Base-by-base conservation (phyloP, 1,139 yeast genomes). In the Kodamaea derodonti region DNA sequence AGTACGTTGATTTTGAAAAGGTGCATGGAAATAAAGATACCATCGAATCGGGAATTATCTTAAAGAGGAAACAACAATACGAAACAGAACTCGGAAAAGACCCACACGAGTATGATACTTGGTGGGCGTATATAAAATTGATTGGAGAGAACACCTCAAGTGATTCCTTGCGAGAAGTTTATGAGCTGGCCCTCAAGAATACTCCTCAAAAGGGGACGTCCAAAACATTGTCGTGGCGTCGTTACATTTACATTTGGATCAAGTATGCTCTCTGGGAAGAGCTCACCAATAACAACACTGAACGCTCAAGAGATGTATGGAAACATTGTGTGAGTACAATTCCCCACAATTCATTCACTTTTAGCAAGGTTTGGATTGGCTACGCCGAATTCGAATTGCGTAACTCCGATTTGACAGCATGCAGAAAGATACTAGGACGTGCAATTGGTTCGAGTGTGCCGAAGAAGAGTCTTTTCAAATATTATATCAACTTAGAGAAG, bases 311-410 rank as follows among this genome's bases (percentile, higher is more conserved):
- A 31, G 50, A 50, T 2, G 49, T 76, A 2, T 88, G 81, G 72
- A 57, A 65, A 30, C 57, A 62, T 22, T 58, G 81, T 26, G 35
- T 81, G 2, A 60, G 65, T 16, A 37, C 65, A 1, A 65, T 84
- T 3, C 87, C 94, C 0, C 80, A 79, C 42, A 61, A 68, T 33
- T 37, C 47, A 2, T 79, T 86, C 45, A 75, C 86, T 0, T 84
- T 85, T 51, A 80, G 80, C 4, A 84, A 84, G 42, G 51, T 84
- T 2, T 90, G 97, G 97, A 69, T 78, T 4, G 58, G 71, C 40
- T 80, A 60, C 55, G 81, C 88, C 3, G 74, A 85, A 38, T 88
- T 84, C 61, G 94, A 86, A 54, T 58, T 88, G 4, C 69, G 97
- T 25, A 78, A 79, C 27, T 50, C 50, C 14, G 49, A 64, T 1